Percentiles rank a stretch among this genome's conserved stretches.
These are phyloP conservation scores for Clarireedia sp. DNA, from an alignment of 2,329 filamentous ascomycete species.

Conservation along the genomic window DNA sequence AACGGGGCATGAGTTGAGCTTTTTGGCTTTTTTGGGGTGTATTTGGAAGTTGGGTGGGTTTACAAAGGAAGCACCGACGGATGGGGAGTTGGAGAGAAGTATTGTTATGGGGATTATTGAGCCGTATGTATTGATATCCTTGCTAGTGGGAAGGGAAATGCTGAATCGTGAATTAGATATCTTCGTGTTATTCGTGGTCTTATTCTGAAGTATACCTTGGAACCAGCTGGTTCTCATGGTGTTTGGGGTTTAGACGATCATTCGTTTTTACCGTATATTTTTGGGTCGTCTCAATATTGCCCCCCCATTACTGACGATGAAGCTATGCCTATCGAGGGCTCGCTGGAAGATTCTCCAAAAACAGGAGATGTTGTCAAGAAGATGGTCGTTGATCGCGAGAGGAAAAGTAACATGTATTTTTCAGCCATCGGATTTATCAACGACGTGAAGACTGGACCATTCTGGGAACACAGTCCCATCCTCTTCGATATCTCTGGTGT, in stretches of 20 bases:
- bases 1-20: constrained; percentile 92
- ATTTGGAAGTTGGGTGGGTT: constrained; percentile 90
- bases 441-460: constrained; percentile 91
- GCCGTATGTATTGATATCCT: constrained; percentile 49
- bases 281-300: constrained; percentile 84
- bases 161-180: constrained; percentile 46
- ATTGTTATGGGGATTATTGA: constrained; percentile 80
- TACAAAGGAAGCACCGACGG: constrained; percentile 38
- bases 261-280: constrained; percentile 87
- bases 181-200: constrained; percentile 71
- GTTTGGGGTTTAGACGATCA: constrained; percentile 99
- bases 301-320: constrained; percentile 60
- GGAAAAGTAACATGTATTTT: constrained; percentile 78
- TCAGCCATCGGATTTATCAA: constrained; percentile 94
- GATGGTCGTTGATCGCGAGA: constrained; percentile 56
- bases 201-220: constrained; percentile 84
- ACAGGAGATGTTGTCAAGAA: constrained; percentile 61
- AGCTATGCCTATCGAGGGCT: constrained; percentile 70
- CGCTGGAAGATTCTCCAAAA: constrained; percentile 61
- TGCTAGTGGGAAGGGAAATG: not conserved
- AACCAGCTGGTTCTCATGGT: constrained; percentile 91
- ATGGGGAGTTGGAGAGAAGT: constrained; percentile 59
- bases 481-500: constrained; percentile 92
- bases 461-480: constrained; percentile 95
- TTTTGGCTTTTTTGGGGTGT: constrained; percentile 80